Conservation (phyloP, 2,329 filamentous ascomycete species). For the Epichloe uncinata region DNA sequence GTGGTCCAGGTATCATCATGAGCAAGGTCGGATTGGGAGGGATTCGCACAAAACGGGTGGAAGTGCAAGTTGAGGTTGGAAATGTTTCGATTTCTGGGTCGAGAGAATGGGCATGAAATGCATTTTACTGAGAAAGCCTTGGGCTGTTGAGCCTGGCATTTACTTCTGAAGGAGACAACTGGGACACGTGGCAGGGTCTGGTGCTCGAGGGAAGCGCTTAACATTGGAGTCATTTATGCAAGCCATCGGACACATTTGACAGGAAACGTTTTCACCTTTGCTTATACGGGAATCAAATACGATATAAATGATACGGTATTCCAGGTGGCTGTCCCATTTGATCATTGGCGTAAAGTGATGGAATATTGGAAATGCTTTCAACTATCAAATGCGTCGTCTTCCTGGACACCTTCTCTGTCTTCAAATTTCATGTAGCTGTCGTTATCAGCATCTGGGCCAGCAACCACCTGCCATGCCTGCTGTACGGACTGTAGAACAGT, state of each 20-base stretch:
- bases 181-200: neutral
- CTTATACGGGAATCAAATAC: too few relatives aligned
- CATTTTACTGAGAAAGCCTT: neutral
- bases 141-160: neutral
- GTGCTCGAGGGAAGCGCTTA: too few relatives aligned
- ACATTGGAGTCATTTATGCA: too few relatives aligned
- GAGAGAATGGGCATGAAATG: neutral
- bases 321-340: neutral
- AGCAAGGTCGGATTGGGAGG: neutral
- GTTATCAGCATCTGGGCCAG: constrained; percentile 32
- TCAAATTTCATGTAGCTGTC: constrained; percentile 63
- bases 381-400: constrained; percentile 40
- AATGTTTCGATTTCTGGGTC: too few relatives aligned
- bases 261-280: too few relatives aligned
- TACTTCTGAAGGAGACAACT: neutral
- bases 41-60: neutral
- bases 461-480: constrained; percentile 54
- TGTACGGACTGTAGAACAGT: constrained; percentile 51
- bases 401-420: constrained; percentile 50
- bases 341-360: neutral
- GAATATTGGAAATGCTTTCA: constrained; percentile 8
- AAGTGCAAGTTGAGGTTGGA: too few relatives aligned
- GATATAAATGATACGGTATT: too few relatives aligned
- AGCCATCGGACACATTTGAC: too few relatives aligned
- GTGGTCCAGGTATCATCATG: neutral